Base-by-base conservation (phyloP, 2,329 filamentous ascomycete genomes). In the Curvularia verruculosa region DNA sequence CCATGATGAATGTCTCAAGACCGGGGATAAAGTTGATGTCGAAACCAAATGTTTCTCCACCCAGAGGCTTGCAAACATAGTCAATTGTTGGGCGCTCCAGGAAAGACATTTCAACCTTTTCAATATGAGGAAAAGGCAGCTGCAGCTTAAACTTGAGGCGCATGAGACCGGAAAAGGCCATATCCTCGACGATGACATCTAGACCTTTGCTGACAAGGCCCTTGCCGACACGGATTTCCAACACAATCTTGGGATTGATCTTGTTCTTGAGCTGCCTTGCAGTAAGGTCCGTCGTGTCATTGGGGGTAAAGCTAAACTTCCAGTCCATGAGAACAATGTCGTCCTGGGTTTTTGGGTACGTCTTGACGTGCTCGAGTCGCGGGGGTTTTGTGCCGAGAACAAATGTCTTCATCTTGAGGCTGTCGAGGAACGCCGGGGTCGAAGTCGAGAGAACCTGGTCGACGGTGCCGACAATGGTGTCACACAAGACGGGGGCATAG, bases 21-120 rank as follows among this genome's bases (percentile, higher is more conserved):
- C 94, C 94, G 18, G 95, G 95, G 66, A 99, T 96, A 78, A 99
- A 97, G 80, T 97, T 98, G 83, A 99, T 98, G 72, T 99, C 95
- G 74, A 99, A 97, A 37, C 95, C 95, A 63, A 99, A 91, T 2
- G 85, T 93, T 59, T 99, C 95, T 59, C 96, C 96, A 67, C 95
- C 95, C 13, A 99, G 85, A 2, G 95, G 95, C 77, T 99, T 99
- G 84, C 95, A 97, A 56, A 96, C 93, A 73, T 98, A 99, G 79
- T 99, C 95, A 64, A 99, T 93, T 1, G 85, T 88, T 10, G 95
- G 95, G 29, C 87, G 87, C 65, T 92, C 92, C 56, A 98, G 79
- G 83, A 99, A 99, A 76, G 89, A 96, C 80, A 99, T 91, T 68
- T 99, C 95, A 41, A 98, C 85, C 66, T 90, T 91, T 67, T 99